Evolutionary conservation across 805 yeast genomes (phyloP).

Genomic region (Candida bentonensis): DNA sequence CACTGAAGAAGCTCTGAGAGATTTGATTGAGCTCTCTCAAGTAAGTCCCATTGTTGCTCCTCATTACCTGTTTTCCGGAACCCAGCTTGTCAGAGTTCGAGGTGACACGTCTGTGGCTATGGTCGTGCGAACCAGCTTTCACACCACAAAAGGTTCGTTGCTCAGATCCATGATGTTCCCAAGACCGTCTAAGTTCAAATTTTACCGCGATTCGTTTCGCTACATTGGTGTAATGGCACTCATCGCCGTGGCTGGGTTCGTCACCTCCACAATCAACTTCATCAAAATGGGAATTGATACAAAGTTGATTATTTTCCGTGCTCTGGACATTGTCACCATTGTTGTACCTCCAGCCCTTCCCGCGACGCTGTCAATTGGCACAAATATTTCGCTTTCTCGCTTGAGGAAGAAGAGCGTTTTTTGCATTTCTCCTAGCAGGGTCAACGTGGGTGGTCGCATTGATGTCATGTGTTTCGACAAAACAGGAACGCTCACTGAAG

Average conservation of each 20-base stretch:
- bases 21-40: conserved; percentile 32
- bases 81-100: conserved; percentile 73
- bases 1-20: conserved; percentile 38
- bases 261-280: conserved; percentile 71
- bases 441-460: conserved; percentile 90
- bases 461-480: conserved; percentile 90
- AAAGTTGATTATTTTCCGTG: conserved; percentile 65
- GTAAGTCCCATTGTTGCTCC: conserved; percentile 54
- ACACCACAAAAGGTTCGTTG: conserved; percentile 89
- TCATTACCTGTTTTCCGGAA: conserved; percentile 76
- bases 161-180: conserved; percentile 95
- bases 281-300: conserved; percentile 59
- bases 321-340: conserved; percentile 85
- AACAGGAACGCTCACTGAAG: conserved; percentile 95
- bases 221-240: conserved; percentile 90
- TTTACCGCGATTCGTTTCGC: conserved; percentile 86
- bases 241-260: conserved; percentile 74
- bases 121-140: conserved; percentile 81
- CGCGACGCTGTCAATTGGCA: conserved; percentile 92
- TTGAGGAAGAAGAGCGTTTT: conserved; percentile 56
- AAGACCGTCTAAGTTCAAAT: conserved; percentile 83
- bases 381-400: conserved; percentile 77
- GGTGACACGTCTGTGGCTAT: conserved; percentile 75
- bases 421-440: conserved; percentile 89
- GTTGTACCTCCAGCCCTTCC: conserved; percentile 99